Conservation (phyloP, 106 monocot genomes). For the Gastrodia elata region DNA sequence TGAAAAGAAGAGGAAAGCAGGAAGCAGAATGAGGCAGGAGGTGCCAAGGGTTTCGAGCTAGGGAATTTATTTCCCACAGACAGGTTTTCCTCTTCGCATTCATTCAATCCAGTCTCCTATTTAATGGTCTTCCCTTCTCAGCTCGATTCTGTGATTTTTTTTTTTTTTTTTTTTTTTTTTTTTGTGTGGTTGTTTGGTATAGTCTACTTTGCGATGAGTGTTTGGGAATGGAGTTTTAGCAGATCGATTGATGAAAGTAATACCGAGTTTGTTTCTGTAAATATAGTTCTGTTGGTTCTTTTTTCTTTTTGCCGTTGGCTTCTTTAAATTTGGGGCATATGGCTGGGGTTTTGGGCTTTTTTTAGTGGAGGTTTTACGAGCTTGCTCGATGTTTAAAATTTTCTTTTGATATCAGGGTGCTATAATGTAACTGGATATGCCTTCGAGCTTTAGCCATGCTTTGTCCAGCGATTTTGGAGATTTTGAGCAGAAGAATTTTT, state of each 20-base stretch:
- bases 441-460: neutral
- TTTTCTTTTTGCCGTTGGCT: neutral
- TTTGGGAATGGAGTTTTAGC: constrained; percentile 2
- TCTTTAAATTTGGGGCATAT: neutral
- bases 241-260: neutral
- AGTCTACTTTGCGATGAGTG: too few relatives aligned
- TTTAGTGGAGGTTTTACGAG: neutral
- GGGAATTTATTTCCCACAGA: neutral
- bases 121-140: neutral
- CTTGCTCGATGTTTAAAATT: neutral
- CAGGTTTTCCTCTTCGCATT: neutral
- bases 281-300: neutral
- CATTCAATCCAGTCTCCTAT: neutral
- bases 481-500: neutral
- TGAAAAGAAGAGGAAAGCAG: neutral
- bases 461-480: neutral
- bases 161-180: too few relatives aligned
- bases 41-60: constrained; percentile 9
- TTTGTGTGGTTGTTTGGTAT: too few relatives aligned
- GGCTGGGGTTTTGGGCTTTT: neutral
- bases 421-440: neutral
- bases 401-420: neutral
- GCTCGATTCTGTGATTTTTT: constrained; percentile 1
- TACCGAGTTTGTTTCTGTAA: neutral
- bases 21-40: neutral